Evolutionary conservation across 2,329 filamentous ascomycete species (phyloP).

Genomic region (Nigrospora sphaerica): DNA sequence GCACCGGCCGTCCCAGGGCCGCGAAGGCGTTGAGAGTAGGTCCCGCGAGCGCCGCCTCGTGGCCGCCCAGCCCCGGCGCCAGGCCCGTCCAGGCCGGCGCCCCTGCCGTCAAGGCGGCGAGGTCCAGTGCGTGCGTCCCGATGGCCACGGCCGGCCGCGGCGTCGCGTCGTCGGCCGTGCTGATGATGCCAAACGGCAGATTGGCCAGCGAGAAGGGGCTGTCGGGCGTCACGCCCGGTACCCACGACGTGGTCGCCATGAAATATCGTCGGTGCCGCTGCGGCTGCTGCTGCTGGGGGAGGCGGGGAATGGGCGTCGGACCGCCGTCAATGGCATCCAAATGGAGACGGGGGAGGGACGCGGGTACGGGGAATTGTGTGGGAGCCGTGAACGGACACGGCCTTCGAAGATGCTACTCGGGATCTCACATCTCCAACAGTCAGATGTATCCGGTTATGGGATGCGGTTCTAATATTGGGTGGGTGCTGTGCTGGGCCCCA

Average conservation of each 20-base stretch:
- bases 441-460: no score
- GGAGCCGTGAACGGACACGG: no score
- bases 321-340: no score
- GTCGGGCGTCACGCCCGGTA: conserved; percentile 5
- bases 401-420: no score
- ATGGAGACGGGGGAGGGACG: no score
- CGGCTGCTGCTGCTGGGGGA: no score
- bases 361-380: no score
- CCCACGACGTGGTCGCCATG: neutral
- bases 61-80: conserved; percentile 37
- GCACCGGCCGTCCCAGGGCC: conserved; percentile 59
- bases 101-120: conserved; percentile 34
- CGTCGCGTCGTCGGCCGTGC: conserved; percentile 45
- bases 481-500: no score
- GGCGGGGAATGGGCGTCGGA: no score
- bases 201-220: conserved; percentile 66
- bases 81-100: conserved; percentile 11
- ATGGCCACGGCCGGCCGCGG: conserved; percentile 65
- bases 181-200: conserved; percentile 79
- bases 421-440: no score
- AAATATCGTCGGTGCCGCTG: no score
- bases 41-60: conserved; percentile 55
- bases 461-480: no score
- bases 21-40: conserved; percentile 69
- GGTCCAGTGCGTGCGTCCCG: conserved; percentile 64